Evolutionary conservation across 78 protist species (phyloP).

Genomic region (Chrysochromulina parva): DNA sequence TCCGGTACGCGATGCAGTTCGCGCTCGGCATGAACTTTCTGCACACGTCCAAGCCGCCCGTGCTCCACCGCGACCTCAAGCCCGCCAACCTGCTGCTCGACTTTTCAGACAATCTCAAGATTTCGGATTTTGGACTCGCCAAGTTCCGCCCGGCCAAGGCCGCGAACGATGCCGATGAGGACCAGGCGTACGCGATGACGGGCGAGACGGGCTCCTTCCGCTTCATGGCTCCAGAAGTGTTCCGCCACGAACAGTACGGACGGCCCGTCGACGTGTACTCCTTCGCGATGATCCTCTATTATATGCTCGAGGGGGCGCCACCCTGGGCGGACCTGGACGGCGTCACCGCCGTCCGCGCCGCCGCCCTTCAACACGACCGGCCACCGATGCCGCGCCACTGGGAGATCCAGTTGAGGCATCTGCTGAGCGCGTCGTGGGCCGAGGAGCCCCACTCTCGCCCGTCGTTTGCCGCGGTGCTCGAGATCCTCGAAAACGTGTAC

Average conservation of each 20-base stretch:
- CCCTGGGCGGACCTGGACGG: too few relatives aligned
- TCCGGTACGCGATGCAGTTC: not conserved
- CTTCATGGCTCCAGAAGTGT: not conserved
- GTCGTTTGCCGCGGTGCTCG: too few relatives aligned
- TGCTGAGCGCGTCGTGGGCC: too few relatives aligned
- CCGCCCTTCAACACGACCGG: too few relatives aligned
- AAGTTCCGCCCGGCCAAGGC: too few relatives aligned
- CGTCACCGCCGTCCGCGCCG: too few relatives aligned
- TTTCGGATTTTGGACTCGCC: not conserved
- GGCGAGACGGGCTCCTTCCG: not conserved
- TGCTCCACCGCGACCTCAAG: conserved; percentile 34
- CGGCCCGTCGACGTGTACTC: not conserved
- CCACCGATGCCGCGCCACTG: too few relatives aligned
- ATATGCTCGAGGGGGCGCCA: not conserved
- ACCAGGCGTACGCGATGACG: not conserved
- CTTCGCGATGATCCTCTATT: not conserved
- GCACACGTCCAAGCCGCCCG: conserved; percentile 22
- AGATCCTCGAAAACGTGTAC: too few relatives aligned
- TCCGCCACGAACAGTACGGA: not conserved
- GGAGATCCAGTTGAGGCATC: too few relatives aligned
- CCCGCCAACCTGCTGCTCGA: conserved; percentile 21
- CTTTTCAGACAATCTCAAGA: not conserved
- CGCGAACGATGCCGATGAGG: too few relatives aligned
- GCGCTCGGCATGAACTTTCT: conserved; percentile 39
- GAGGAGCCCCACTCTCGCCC: too few relatives aligned